Evolutionary conservation across 805 yeast genomes (phyloP), one percentile per base, ranked within the genome.

Genomic region (Teunomyces atbi): DNA sequence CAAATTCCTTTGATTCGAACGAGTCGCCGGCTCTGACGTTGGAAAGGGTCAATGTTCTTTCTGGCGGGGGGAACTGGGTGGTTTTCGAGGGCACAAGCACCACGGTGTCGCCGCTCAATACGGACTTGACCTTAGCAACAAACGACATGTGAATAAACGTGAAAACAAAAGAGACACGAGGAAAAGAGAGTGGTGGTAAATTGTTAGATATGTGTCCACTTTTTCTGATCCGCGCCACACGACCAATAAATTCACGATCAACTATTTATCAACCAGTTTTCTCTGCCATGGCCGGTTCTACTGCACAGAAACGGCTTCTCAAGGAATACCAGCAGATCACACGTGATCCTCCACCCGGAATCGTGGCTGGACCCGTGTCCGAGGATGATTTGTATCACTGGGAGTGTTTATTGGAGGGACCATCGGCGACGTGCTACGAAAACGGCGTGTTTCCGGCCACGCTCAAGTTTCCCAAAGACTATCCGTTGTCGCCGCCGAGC

Each of bases 301-400:
- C 95, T 7, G 98, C 99, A 3, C 95, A 88, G 52, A 83, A 86
- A 55, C 73, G 99, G 50, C 78, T 94, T 26, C 75, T 90, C 59
- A 89, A 89, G 54, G 99, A 94, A 64, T 85, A 86, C 62, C 92
- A 89, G 62, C 96, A 89, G 65, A 78, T 94, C 20, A 71, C 84
- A 13, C 80, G 79, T 53, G 96, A 91, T 51, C 85, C 96, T 0
- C 96, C 97, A 0, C 97, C 95, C 26, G 99, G 99, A 1, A 88
- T 92, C 29, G 81, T 90, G 5, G 99, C 99, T 0, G 96, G 96
- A 1, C 99, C 99, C 0, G 73, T 82, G 3, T 68, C 79, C 18
- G 95, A 88, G 57, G 83, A 82, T 52, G 78, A 89, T 63, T 68
- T 89, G 44, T 85, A 86, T 49, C 72, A 74, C 21, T 89, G 96